Base-by-base conservation (phyloP, 2,329 filamentous ascomycete genomes). In the Ilyonectria mors-panacis region DNA sequence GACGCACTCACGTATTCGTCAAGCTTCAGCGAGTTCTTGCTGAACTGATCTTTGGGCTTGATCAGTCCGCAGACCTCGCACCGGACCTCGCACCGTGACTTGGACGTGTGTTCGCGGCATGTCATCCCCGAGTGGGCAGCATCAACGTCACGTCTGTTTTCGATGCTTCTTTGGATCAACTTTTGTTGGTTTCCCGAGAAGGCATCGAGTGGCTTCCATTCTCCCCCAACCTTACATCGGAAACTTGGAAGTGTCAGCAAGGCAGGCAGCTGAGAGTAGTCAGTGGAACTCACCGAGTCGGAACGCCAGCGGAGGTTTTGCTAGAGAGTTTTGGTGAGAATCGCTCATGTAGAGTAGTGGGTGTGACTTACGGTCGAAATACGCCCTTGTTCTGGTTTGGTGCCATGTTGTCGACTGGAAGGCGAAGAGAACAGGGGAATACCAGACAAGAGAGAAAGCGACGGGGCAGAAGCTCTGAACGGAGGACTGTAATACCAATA, bases 181-280 rank as follows among this genome's bases (percentile, higher is more conserved):
- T 70, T 73, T 57, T 77, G 78, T 56, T 83, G 79, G 4, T 65
- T 76, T 6, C 72, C 73, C 6, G 80, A 81, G 63, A 82, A 83
- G 4, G 66, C 68, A 3, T 68, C 54, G 2, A 78, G 58, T 0
- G 74, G 59, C 54, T 79, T 80, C 79, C 77, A 82, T 61, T 82
- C 81, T n/a, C 75, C 73, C 4, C 81, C 81, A 19, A 77, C 68
- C 33, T 78, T 76, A 73, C 81, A 82, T 21, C 78, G 75, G 57
- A 75, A 81, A 37, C 79, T 81, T 47, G 12, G 19, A 23, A 33
- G 33, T 17, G 17, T 73, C 37, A 69, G 56, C 10, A 50, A 28
- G 10, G n/a, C 8, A 15, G 19, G 15, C 3, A 8, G 30, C 1
- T 2, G n/a, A 21, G 5, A 19, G 17, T 12, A 17, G 6, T 2